These are phyloP conservation scores for Trichoderma sp. DNA, from an alignment of 2,329 filamentous ascomycete genomes.

Conservation along the genomic window DNA sequence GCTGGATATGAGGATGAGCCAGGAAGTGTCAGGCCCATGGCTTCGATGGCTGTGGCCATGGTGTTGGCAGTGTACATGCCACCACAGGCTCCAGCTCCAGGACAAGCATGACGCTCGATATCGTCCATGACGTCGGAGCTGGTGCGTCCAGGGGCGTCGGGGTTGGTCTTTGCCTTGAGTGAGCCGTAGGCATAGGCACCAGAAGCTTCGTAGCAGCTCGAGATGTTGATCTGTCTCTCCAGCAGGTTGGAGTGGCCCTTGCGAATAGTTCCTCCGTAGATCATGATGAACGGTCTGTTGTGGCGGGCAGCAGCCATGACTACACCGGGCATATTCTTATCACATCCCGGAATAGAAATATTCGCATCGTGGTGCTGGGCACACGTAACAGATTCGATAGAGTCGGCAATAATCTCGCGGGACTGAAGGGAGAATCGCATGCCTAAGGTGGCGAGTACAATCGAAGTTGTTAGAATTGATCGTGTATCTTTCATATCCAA, in stretches of 20 bases:
- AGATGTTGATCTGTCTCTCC: slow-evolving; percentile 80
- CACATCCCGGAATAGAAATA: slow-evolving; percentile 89
- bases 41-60: slow-evolving; percentile 88
- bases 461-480: neutral
- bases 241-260: slow-evolving; percentile 81
- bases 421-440: slow-evolving; percentile 94
- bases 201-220: slow-evolving; percentile 82
- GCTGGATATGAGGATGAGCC: slow-evolving; percentile 40
- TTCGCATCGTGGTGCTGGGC: slow-evolving; percentile 92
- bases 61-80: slow-evolving; percentile 96
- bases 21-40: slow-evolving; percentile 84
- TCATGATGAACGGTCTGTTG: slow-evolving; percentile 91
- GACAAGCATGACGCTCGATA: slow-evolving; percentile 87
- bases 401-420: slow-evolving; percentile 90
- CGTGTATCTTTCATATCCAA: neutral
- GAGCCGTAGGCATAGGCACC: slow-evolving; percentile 80
- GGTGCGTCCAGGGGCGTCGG: slow-evolving; percentile 63
- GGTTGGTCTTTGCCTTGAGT: slow-evolving; percentile 67
- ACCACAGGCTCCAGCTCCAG: slow-evolving; percentile 66
- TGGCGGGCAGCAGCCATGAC: slow-evolving; percentile 89
- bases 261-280: slow-evolving; percentile 89
- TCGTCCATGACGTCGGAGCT: slow-evolving; percentile 83
- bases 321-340: slow-evolving; percentile 97
- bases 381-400: slow-evolving; percentile 89
- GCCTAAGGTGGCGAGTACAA: slow-evolving; percentile 50